Base-by-base conservation (phyloP, 192 early-diverging fungal species). In the Chytriomyces confervae region DNA sequence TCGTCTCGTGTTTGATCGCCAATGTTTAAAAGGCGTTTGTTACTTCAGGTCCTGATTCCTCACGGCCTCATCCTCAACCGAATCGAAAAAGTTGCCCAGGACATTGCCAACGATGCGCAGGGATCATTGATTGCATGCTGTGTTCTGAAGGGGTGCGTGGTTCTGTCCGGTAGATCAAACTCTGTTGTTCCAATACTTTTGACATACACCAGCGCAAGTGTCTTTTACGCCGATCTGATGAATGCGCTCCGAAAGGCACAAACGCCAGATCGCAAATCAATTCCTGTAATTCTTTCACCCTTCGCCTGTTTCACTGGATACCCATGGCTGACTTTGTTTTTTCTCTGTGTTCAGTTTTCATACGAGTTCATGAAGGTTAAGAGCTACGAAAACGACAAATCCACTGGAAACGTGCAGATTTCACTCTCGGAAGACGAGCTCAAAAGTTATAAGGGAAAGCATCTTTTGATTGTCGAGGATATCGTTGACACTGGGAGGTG, bases 381-480 rank as follows among this genome's bases (percentile, higher is more conserved):
- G 86, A 91, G 89, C 69, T 97, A 97, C 83, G 88, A 92, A 57
- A 94, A 94, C 78, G 91, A 91, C 75, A 75, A 91, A 72, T 95
- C 94, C 6, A 93, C 90, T 9, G 95, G 95, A 57, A 86, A 90
- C 13, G 94, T 98, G 48, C 91, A 90, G 73, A 87, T 98, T 71
- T 96, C 95, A 9, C 87, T 96, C 81, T 85, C 92, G 0, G 96
- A 98, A 45, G 92, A 94, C 71, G 96, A 98, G 77, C 87, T 95
- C 80, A 78, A 84, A 45, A 91, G 92, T 47, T 94, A 96, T 81
- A 82, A 89, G 53, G 82, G 85, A 16, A 86, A 93, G 90, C 93
- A 98, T 79, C 85, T 98, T 45, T 84, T 98, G 68, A 93, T 98
- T 76, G 94, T 96, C 43, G 96, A 98, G 81, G 96, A 98, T 78